A percentile compares a stretch with the other conserved stretches of the same genome.
phyloP scores from a whole-genome alignment of 2,329 filamentous ascomycete species.

The Aureobasidium sp. region DNA sequence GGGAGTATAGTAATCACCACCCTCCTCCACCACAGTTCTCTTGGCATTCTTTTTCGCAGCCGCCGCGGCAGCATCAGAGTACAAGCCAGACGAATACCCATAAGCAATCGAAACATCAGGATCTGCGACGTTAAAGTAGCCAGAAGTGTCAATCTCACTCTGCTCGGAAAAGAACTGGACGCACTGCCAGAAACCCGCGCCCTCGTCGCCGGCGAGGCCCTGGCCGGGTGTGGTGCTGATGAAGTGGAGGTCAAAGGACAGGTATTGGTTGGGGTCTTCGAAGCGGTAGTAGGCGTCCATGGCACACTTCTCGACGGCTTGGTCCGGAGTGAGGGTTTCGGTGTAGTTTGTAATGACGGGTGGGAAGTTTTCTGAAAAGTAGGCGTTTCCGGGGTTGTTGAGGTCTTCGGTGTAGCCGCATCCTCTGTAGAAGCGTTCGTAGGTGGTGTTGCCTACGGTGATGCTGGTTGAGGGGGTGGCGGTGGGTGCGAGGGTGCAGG shows the following conservation, averaged over 20 bases:
- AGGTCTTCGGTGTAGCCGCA: constrained; percentile 2
- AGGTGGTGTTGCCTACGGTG: neutral
- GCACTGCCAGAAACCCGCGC: neutral
- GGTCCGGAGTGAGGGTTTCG: neutral
- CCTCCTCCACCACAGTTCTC: neutral
- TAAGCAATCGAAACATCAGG: neutral
- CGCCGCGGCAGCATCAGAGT: neutral
- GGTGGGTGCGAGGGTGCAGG: neutral
- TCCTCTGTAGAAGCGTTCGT: constrained; percentile 6
- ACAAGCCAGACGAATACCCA: neutral
- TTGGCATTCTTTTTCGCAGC: neutral
- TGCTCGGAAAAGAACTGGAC: constrained; percentile 9
- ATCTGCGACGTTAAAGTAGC: neutral
- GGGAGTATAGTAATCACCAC: neutral
- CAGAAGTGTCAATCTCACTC: neutral
- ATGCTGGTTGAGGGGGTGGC: neutral
- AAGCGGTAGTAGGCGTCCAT: neutral
- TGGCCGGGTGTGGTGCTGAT: neutral
- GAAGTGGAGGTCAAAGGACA: constrained; percentile 8
- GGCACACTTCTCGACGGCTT: neutral
- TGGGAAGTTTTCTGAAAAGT: constrained; percentile 7
- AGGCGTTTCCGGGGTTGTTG: constrained; percentile 4
- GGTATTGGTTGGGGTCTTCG: neutral
- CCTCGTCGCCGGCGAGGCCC: neutral
- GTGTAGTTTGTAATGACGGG: neutral